phyloP scores from a whole-genome alignment of 2,329 filamentous ascomycete genomes.

The Aspergillus fischeri region DNA sequence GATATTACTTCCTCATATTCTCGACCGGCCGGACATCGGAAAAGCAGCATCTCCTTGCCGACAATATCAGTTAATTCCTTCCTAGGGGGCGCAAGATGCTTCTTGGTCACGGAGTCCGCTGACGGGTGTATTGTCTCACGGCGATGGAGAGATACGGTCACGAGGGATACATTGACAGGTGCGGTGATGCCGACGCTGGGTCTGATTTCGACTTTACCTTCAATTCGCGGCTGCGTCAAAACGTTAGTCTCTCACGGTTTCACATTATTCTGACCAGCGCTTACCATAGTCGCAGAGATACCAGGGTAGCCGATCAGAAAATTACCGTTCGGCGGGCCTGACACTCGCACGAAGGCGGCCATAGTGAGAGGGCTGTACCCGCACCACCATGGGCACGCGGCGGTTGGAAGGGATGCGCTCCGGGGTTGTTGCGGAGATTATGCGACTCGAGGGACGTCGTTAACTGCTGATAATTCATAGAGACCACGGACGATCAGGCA shows the following conservation, averaged over 20 bases:
- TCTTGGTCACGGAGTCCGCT: constrained; percentile 89
- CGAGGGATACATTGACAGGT: constrained; percentile 84
- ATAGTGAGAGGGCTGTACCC: constrained; percentile 45
- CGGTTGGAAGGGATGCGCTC: constrained; percentile 22
- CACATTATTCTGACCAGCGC: constrained; percentile 35
- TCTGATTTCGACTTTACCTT: constrained; percentile 95
- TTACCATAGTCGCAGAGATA: constrained; percentile 92
- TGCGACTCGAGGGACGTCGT: constrained; percentile 20
- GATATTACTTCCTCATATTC: constrained; percentile 85
- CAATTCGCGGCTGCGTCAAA: constrained; percentile 74
- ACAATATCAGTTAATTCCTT: constrained; percentile 90
- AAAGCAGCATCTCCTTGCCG: constrained; percentile 90
- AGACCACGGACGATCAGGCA: constrained; percentile 8
- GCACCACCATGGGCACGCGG: constrained; percentile 39
- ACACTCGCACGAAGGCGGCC: constrained; percentile 89
- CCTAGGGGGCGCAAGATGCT: constrained; percentile 81
- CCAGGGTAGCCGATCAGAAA: constrained; percentile 96
- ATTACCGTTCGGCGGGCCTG: constrained; percentile 92
- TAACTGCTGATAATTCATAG: constrained; percentile 25
- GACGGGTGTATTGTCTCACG: constrained; percentile 95
- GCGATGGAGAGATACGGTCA: constrained; percentile 88
- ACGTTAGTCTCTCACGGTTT: background rate
- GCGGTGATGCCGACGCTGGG: constrained; percentile 80
- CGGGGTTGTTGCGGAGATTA: constrained; percentile 23
- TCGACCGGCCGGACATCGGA: constrained; percentile 76